Base-by-base conservation (phyloP, 2,329 filamentous ascomycete genomes). In the Acrodontium crateriforme region DNA sequence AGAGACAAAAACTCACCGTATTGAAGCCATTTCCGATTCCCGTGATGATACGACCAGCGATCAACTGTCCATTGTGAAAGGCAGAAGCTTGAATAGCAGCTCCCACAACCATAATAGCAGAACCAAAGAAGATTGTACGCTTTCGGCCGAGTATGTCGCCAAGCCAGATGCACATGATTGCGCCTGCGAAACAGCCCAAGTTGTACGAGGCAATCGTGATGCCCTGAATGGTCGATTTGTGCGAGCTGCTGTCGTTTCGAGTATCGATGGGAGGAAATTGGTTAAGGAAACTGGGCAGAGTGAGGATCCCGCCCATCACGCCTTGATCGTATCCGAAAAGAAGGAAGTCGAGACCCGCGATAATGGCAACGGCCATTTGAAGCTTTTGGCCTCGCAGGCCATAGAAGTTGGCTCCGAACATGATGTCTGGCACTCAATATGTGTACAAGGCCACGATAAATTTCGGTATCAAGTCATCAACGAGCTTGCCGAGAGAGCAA, bases 121-220 rank as follows among this genome's bases (percentile, higher is more conserved):
- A 64, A 10, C 73, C 73, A n/a, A 69, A 56, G 40, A 76, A 68
- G 28, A 73, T 71, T 2, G 63, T 65, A 20, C 65, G 55, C 45
- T 63, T 60, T 18, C 71, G 59, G 14, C 71, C 71, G 21, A 74
- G 61, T 7, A 60, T 54, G 36, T 78, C 73, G 16, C 72, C 73
- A 6, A 69, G 48, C 49, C 57, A 60, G 36, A 57, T 49, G 13
- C 45, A 48, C 16, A 53, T 43, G 2, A 61, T 49, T 8, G 58
- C 58, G 18, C 53, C 53, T 23, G 54, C 49, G 40, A 62, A 59
- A 36, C 58, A 60, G 7, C 57, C 54, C 28, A 59, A 18, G 44
- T 59, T 46, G 36, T 34, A 46, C 25, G 56, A 53, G 5, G 49
- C 53, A 2, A 58, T 56, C 31, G 54, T 56, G 30, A 59, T 47